Base-by-base conservation (phyloP, 106 monocot genomes). In the Dactylorhiza incarnata region DNA sequence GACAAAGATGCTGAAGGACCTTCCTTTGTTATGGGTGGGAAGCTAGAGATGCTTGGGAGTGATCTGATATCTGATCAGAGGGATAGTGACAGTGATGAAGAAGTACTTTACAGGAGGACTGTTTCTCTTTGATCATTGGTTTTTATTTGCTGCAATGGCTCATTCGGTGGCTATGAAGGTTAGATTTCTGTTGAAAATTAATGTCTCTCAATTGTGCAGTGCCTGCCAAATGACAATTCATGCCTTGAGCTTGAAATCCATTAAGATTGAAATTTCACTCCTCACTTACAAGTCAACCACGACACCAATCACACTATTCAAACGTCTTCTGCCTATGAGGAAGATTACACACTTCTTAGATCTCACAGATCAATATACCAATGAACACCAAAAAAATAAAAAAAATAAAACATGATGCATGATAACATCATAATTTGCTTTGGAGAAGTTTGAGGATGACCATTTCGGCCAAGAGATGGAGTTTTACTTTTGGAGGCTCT, bases 1-100 rank as follows among this genome's bases (percentile, higher is more conserved):
- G 91, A 88, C 51, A 85, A 78, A 17, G 94, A 94, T 72, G 75
- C 63, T 9, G 37, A 25, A 13, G 88, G 88, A n/a, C 85, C 88
- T 77, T 82, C 74, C 16, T 88, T 88, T 75, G 8, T 80, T 17
- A 88, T 85, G 82, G 88, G 88, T 24, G 88, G 88, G 43, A 88
- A 82, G 76, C 66, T 88, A 46, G 85, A 85, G 9, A 82, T 85
- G 82, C 85, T 85, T 10, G 78, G 80, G 48, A 85, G 76, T 55
- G 73, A 82, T 48, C 56, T 85, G 74, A 74, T 82, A 17, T 85
- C 85, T 8, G 85, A 85, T 37, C 83, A 87, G 20, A 87, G 85
- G 48, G 77, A 86, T 8, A 82, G 85, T 12, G 84, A 84, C 48
- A 88, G 80, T 73, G 88, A 88, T 71, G 80, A 85, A 70, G 88